phyloP scores from a whole-genome alignment of 345 rosid species.

The Conringia planisiliqua region DNA sequence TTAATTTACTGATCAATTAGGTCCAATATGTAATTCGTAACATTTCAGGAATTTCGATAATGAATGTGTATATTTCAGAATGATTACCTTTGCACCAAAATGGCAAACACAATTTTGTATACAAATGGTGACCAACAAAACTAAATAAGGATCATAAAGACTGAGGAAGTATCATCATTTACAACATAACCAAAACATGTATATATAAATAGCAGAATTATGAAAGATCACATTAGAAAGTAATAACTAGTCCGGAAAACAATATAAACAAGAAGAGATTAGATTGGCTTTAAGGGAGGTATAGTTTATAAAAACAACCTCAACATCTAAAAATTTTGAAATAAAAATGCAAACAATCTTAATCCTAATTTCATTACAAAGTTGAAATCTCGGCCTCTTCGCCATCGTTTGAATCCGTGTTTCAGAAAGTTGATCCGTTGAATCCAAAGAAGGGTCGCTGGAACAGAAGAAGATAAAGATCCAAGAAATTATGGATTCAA shows the following conservation, averaged over 20 bases:
- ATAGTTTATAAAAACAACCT: background rate
- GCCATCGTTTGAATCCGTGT: background rate
- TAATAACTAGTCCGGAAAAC: too few species aligned
- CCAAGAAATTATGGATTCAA: background rate
- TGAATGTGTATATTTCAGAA: background rate
- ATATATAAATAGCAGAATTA: too few species aligned
- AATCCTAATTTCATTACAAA: background rate
- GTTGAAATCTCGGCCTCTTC: background rate
- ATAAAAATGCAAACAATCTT: background rate
- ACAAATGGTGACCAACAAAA: too few species aligned
- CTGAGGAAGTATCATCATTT: too few species aligned
- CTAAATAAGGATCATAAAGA: too few species aligned
- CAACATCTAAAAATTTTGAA: background rate
- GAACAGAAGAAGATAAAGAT: background rate
- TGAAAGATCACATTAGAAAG: too few species aligned
- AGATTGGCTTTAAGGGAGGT: background rate
- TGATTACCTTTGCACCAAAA: too few species aligned
- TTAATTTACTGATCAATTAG: background rate
- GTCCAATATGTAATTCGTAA: background rate
- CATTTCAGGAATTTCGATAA: background rate
- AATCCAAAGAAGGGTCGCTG: conserved; percentile 72
- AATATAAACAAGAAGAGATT: too few species aligned
- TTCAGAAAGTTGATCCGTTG: conserved; percentile 78
- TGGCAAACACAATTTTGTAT: too few species aligned
- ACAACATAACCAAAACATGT: too few species aligned